Conservation (phyloP, 768 basidiomycete genomes). For the Kwoniella heveanensis region DNA sequence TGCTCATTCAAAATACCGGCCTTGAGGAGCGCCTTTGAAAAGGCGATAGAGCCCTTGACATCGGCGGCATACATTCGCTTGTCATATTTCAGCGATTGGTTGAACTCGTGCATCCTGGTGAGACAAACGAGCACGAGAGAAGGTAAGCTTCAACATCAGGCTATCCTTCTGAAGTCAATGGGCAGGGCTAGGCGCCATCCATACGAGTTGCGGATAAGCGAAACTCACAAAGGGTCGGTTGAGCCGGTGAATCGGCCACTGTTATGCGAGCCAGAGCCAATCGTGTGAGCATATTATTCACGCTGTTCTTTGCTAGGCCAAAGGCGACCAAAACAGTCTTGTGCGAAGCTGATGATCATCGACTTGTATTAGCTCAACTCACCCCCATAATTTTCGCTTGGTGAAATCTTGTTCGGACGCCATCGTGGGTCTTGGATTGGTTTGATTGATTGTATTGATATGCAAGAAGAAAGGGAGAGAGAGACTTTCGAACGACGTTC, state of each 20-base stretch:
- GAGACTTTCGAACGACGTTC: no score
- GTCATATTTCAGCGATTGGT: slow-evolving; percentile 93
- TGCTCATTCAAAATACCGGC: slow-evolving; percentile 75
- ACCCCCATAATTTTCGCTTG: slow-evolving; percentile 51
- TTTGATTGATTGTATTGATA: no score
- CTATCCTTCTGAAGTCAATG: no score
- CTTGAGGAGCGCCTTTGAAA: slow-evolving; percentile 79
- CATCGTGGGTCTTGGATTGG: slow-evolving; percentile 10
- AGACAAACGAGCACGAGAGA: not conserved
- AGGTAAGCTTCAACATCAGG: not conserved
- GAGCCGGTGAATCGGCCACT: slow-evolving; percentile 82
- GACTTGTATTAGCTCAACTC: no score
- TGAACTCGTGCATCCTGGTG: slow-evolving; percentile 99
- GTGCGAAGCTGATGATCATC: no score
- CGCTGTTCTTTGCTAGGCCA: no score
- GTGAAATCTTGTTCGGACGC: slow-evolving; percentile 37
- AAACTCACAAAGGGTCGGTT: slow-evolving; percentile 81
- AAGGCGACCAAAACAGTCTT: no score
- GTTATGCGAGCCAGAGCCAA: not conserved
- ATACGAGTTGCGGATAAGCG: no score
- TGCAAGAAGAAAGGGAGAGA: no score
- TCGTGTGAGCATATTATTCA: no score
- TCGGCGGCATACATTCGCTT: slow-evolving; percentile 90
- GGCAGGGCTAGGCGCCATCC: no score
- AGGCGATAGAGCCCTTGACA: slow-evolving; percentile 91